Evolutionary conservation across 345 rosid genomes (phyloP), one percentile per base, ranked within the genome.

Genomic region (Syzygium oleosum): DNA sequence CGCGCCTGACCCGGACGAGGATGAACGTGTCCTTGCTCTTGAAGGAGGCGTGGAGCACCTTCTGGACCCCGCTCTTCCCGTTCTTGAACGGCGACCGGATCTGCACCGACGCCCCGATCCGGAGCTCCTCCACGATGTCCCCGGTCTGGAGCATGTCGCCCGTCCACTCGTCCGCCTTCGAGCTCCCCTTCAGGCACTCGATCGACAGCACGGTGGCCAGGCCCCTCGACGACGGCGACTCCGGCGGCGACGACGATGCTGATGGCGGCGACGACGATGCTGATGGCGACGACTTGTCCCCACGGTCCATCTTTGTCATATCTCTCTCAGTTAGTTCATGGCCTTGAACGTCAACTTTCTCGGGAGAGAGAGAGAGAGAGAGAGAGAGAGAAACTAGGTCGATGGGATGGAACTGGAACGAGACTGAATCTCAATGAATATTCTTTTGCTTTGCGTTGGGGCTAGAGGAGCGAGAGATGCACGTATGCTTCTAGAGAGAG

Each of bases 111-210:
- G n/a, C 59, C 29, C 99, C 98, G 77, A 97, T 93, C 52, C 91
- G 89, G 59, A 98, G 92, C 89, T 98, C 99, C 87, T 96, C 99
- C 1, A 98, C 99, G 90, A 98, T 94, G 88, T 98, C 99, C n/a
- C 99, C 99, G 0, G 99, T 96, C 86, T 98, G 99, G 83, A 96
- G 96, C 97, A 95, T 95, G 89, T 96, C 99, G n/a, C 94, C 94
- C 85, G 98, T 93, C 99, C 99, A 96, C 89, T 97, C 99, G 41
- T 95, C 99, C 88, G 96, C 98, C 88, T 92, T 98, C 29, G 98
- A 95, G 88, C 94, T 94, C 61, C 99, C 99, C 89, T 94, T 96
- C 0, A 98, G 93, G 85, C 99, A 96, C 27, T 96, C 99, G 90
- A 98, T 94, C 22, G 99, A 95, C 55, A 89, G 79, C 85, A 89